phyloP scores from a whole-genome alignment of 2,329 filamentous ascomycete species.

The Beauveria sp. region DNA sequence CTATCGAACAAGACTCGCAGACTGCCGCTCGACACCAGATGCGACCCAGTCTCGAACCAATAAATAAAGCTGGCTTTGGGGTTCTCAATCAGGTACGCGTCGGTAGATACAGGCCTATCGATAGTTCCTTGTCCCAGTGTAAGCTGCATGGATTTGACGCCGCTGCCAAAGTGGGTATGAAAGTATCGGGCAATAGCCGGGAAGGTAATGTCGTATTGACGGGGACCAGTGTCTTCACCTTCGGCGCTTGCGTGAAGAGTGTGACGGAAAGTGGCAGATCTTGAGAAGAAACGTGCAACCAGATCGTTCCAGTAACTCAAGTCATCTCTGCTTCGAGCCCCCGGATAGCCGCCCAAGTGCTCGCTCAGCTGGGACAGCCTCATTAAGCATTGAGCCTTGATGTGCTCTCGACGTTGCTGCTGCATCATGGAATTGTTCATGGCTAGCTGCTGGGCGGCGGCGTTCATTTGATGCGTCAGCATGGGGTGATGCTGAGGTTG shows the following conservation, averaged over 20 bases:
- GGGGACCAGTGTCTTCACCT: slow-evolving; percentile 54
- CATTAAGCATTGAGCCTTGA: slow-evolving; percentile 51
- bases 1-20: slow-evolving; percentile 73
- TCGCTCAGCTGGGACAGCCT: slow-evolving; percentile 57
- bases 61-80: slow-evolving; percentile 74
- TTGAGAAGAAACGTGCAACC: slow-evolving; percentile 73
- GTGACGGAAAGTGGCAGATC: slow-evolving; percentile 68
- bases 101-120: slow-evolving; percentile 50
- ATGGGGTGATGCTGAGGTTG: slow-evolving; percentile 29
- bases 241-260: slow-evolving; percentile 48
- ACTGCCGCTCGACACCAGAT: slow-evolving; percentile 69
- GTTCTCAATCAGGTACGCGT: slow-evolving; percentile 69
- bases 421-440: slow-evolving; percentile 29
- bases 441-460: slow-evolving; percentile 27
- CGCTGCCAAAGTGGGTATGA: slow-evolving; percentile 79
- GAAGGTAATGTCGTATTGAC: slow-evolving; percentile 79
- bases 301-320: slow-evolving; percentile 73
- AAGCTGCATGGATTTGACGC: slow-evolving; percentile 78
- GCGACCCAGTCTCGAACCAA: slow-evolving; percentile 77
- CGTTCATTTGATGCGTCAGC: slow-evolving; percentile 19
- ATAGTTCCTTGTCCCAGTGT: slow-evolving; percentile 61
- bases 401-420: slow-evolving; percentile 41
- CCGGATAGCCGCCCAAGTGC: slow-evolving; percentile 49
- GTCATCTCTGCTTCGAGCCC: slow-evolving; percentile 55
- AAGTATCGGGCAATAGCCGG: slow-evolving; percentile 83